Conservation (phyloP, 768 basidiomycete genomes). For the Leccinum imitatum region DNA sequence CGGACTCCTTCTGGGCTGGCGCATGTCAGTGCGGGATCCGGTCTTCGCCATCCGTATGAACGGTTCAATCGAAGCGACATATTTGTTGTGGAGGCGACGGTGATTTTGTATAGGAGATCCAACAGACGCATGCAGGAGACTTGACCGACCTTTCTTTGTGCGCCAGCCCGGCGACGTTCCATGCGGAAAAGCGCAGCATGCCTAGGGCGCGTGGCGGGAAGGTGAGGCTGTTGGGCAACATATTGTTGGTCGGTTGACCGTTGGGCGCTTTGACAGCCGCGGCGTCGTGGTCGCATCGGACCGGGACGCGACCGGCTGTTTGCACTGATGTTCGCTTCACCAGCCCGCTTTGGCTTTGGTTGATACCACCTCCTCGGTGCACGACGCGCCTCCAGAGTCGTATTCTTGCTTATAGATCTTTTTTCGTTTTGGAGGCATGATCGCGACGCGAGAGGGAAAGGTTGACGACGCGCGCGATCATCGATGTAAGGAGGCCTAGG, state of each 20-base stretch:
- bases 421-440: constrained; percentile 33
- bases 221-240: constrained; percentile 57
- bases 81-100: too few relatives aligned
- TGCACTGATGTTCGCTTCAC: constrained; percentile 17
- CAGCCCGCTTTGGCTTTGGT: constrained; percentile 22
- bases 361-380: constrained; percentile 26
- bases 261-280: constrained; percentile 32
- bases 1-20: too few relatives aligned
- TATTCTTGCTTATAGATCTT: constrained; percentile 34
- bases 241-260: constrained; percentile 72
- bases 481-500: background rate
- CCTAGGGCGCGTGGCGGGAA: constrained; percentile 52
- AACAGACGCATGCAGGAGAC: too few relatives aligned
- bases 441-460: background rate
- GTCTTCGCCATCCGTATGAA: too few relatives aligned
- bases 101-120: too few relatives aligned
- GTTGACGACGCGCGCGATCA: background rate
- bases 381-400: constrained; percentile 32
- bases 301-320: constrained; percentile 21
- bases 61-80: too few relatives aligned
- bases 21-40: too few relatives aligned
- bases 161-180: constrained; percentile 77
- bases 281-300: background rate
- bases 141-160: constrained; percentile 71
- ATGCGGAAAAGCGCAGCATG: constrained; percentile 58